Evolutionary conservation across 202 grass and related monocot genomes (phyloP).

Genomic region (Dendrocalamus latiflorus): DNA sequence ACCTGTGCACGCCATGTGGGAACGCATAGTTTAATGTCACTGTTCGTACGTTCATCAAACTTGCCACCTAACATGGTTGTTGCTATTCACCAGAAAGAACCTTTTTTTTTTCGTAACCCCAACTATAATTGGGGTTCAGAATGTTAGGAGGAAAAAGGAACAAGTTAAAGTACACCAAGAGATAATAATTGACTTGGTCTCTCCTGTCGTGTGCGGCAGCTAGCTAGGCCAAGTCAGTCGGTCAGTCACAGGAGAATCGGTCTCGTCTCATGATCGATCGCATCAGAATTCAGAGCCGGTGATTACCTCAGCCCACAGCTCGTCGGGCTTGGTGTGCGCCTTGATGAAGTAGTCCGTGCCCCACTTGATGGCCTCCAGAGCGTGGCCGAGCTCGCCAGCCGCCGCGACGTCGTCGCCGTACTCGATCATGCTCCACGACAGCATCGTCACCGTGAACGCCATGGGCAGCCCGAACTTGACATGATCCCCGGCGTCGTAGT

Average conservation of each 20-base stretch:
- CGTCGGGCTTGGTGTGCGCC: conserved; percentile 66
- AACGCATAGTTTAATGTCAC: conserved; percentile 22
- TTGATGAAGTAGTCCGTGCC: conserved; percentile 98
- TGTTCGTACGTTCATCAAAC: conserved; percentile 12
- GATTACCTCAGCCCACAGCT: conserved; percentile 87
- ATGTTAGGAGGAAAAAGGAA: not conserved
- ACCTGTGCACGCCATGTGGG: conserved; percentile 25
- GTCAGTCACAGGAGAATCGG: conserved; percentile 15
- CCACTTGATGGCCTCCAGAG: conserved; percentile 92
- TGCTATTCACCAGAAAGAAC: conserved; percentile 32
- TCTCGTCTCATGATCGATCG: not conserved
- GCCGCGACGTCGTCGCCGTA: conserved; percentile 60
- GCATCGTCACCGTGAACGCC: conserved; percentile 95
- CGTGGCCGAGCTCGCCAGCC: conserved; percentile 67
- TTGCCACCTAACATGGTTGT: conserved; percentile 37
- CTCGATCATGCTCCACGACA: conserved; percentile 86
- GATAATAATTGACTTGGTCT: conserved; percentile 30
- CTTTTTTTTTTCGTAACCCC: not conserved
- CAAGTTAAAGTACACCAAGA: not conserved
- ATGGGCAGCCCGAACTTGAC: conserved; percentile 97
- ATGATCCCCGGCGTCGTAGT: conserved; percentile 95
- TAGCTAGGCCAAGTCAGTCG: conserved; percentile 18
- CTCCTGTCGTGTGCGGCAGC: conserved; percentile 14
- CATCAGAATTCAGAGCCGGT: not conserved
- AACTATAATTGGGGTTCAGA: conserved; percentile 4